Evolutionary conservation across 1,139 yeast species (phyloP).

Genomic region (Blastobotrys elegans): DNA sequence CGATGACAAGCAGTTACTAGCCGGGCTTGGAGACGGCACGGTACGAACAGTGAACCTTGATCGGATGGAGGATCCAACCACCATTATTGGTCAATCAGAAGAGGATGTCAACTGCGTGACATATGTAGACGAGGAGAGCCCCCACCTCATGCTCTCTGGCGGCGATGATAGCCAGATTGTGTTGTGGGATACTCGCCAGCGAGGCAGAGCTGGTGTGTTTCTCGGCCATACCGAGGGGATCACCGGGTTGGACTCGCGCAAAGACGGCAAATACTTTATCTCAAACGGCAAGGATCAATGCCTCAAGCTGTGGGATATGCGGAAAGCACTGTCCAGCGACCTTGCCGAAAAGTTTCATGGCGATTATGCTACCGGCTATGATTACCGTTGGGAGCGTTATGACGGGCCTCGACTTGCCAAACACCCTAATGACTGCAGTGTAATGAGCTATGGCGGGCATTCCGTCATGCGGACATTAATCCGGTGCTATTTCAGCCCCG

Average conservation of each 20-base stretch:
- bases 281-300: constrained; percentile 34
- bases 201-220: constrained; percentile 51
- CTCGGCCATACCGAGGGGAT: constrained; percentile 68
- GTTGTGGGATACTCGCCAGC: constrained; percentile 70
- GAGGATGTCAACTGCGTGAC: constrained; percentile 14
- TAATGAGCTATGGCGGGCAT: constrained; percentile 34
- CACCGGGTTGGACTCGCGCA: constrained; percentile 29
- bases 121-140: constrained; percentile 27
- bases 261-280: constrained; percentile 29
- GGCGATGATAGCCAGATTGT: constrained; percentile 78
- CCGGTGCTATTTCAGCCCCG: constrained; percentile 34
- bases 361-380: constrained; percentile 22
- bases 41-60: constrained; percentile 1
- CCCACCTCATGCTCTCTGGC: constrained; percentile 70
- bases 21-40: constrained; percentile 6
- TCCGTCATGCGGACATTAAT: constrained; percentile 30
- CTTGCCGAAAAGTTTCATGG: constrained; percentile 14
- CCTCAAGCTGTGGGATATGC: constrained; percentile 34
- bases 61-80: neutral
- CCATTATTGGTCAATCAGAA: constrained; percentile 15
- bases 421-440: constrained; percentile 29
- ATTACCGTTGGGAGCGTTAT: constrained; percentile 28
- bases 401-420: constrained; percentile 19
- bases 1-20: neutral
- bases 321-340: constrained; percentile 21